Evolutionary conservation across 495 filamentous ascomycete genomes (phyloP).

Genomic region (Cetradonia linearis): DNA sequence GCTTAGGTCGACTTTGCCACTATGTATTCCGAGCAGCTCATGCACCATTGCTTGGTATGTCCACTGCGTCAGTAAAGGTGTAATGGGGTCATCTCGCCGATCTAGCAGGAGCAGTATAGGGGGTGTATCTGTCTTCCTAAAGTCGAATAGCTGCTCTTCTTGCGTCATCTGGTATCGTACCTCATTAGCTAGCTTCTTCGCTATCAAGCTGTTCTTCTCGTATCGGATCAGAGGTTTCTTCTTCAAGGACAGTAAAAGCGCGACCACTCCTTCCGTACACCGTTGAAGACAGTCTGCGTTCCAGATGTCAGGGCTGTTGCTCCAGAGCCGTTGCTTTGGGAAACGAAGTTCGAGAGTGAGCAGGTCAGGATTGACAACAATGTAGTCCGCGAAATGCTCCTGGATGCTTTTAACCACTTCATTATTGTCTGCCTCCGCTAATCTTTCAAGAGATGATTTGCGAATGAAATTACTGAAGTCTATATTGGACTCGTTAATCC

Average conservation of each 20-base stretch:
- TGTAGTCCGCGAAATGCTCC: conserved; percentile 91
- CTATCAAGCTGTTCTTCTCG: conserved; percentile 80
- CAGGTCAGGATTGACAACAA: conserved; percentile 89
- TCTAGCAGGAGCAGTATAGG: conserved; percentile 87
- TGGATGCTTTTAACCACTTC: conserved; percentile 88
- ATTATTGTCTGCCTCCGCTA: conserved; percentile 96
- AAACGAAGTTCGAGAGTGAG: conserved; percentile 71
- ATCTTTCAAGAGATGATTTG: conserved; percentile 87
- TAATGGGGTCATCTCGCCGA: conserved; percentile 88
- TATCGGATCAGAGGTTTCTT: conserved; percentile 94
- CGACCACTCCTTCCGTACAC: conserved; percentile 76
- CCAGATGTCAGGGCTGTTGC: conserved; percentile 72
- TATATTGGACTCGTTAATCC: conserved; percentile 22
- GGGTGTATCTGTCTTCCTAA: conserved; percentile 87
- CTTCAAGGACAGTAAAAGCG: conserved; percentile 73
- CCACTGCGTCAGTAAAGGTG: conserved; percentile 94
- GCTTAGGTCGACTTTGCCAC: conserved; percentile 79
- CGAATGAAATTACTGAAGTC: conserved; percentile 94
- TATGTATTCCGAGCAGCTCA: conserved; percentile 84
- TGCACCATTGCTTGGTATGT: conserved; percentile 99
- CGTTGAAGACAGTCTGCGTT: conserved; percentile 77
- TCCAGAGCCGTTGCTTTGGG: conserved; percentile 66
- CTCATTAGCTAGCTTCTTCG: conserved; percentile 87
- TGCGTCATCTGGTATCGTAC: conserved; percentile 86
- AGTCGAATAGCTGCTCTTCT: conserved; percentile 96